Conservation (phyloP, 768 basidiomycete genomes). For the Mrakia hoshinonis region DNA sequence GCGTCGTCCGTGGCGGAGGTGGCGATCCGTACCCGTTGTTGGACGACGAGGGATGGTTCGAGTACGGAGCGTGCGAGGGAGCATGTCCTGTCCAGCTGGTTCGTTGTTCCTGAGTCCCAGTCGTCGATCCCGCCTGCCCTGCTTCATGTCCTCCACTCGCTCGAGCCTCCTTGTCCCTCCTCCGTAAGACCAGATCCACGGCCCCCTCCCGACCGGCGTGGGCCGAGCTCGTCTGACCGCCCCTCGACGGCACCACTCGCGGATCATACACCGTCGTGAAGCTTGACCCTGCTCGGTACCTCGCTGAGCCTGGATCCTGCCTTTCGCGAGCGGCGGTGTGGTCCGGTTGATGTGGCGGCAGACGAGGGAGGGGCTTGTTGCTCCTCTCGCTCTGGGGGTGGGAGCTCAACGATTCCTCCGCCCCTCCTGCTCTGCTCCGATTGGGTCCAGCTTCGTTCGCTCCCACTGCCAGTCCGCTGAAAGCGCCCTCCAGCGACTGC, state of each 20-base stretch:
- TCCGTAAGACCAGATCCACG: background rate
- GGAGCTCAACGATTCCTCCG: too few species aligned
- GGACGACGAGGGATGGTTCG: too few species aligned
- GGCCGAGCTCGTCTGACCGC: background rate
- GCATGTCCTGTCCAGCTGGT: too few species aligned
- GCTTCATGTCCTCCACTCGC: background rate
- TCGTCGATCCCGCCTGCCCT: background rate
- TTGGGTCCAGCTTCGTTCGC: background rate
- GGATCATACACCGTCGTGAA: slow-evolving; percentile 7
- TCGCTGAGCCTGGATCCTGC: background rate
- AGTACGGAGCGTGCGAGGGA: too few species aligned
- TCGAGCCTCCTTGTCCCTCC: background rate
- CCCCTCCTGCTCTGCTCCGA: too few species aligned
- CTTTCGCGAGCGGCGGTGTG: background rate
- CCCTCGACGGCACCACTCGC: background rate
- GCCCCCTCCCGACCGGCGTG: background rate
- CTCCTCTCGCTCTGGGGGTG: too few species aligned
- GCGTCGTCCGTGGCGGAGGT: too few species aligned
- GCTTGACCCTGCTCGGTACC: background rate
- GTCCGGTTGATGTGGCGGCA: background rate
- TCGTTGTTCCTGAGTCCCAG: background rate
- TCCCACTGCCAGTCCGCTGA: background rate
- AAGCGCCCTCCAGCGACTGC: background rate
- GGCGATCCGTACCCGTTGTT: too few species aligned
- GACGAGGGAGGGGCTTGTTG: slow-evolving; percentile 8